Base-by-base conservation (phyloP, 2,329 filamentous ascomycete genomes). In the Bisporella sp. region DNA sequence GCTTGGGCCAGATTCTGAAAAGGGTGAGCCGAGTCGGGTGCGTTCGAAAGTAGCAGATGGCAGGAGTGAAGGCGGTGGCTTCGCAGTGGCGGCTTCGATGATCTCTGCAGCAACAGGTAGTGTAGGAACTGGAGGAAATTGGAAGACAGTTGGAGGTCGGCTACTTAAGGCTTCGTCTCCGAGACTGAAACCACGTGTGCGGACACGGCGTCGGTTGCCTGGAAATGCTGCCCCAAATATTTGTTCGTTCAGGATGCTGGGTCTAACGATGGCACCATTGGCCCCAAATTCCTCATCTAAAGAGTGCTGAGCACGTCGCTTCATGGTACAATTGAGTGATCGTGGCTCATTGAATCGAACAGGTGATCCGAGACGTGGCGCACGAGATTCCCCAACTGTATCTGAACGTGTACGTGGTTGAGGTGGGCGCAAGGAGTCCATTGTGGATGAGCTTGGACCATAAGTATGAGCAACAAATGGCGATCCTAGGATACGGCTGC, bases 11-110 rank as follows among this genome's bases (percentile, higher is more conserved):
- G 70, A 63, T 33, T 70, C 71, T 6, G 72, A 68, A 55, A 84
- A 84, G 0, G 81, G 81, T 5, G 81, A 84, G 31, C 81, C 78
- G 4, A 84, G 71, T 5, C 79, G 73, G 11, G 72, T 54, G 13
- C 49, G 51, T 9, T 54, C 54, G 40, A 59, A 54, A 13, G 45
- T 55, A 1, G 67, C 68, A 2, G 63, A 64, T 1, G 64, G 61
- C 5, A 70, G 66, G 21, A 66, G 54, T 28, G 48, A 45, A 6
- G 44, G 49, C 1, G 33, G 31, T 45, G 42, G n/a, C 39, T 48
- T 30, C 47, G 33, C 21, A 48, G 37, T 35, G 55, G 49, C 6
- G 47, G 37, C 8, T 30, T 49, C 47, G 5, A 35, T 45, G 9
- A 42, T 45, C 31, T 44, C 32, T 43, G 46, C 32, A 43, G 32